Base-by-base conservation (phyloP, 441 rosid genomes). In the Gossypium armourianum region DNA sequence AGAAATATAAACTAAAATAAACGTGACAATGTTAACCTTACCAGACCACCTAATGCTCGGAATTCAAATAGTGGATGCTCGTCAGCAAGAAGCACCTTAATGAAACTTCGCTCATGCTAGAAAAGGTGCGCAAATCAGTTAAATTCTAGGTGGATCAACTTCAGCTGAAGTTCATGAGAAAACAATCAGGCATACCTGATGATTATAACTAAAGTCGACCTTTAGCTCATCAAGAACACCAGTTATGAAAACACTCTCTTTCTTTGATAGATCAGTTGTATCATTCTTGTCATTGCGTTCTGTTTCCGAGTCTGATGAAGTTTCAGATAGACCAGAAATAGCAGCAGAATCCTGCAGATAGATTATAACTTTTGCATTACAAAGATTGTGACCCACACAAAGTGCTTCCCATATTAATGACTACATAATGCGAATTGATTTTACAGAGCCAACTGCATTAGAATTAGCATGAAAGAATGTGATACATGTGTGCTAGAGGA, bases 41-140 rank as follows among this genome's bases (percentile, higher is more conserved):
- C 99, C 99, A 84, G 94, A 61, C 99, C 99, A 75, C 97, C 97
- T 72, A 80, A 76, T 65, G 99, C 99, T 85, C 97, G 86, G 77
- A 95, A 89, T 78, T 92, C 96, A 77, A 86, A 87, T 32, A 89
- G 81, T 79, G 75, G 80, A 68, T 81, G 81, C 84, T 94, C 99
- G 66, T 86, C 85, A 43, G 90, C 90, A 78, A 89, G 90, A 77
- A 92, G 90, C 79, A 90, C 89, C 72, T 83, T 84, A 77, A 79
- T 73, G 83, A 90, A 87, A 79, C 83, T 82, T 79, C 77, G 79
- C 45, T 82, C 90, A 75, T 40, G 76, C 99, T 92, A 77, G 72
- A 77, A 70, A 81, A 74, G 58, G 59, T 76, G 72, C 1, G 28
- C 76, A 70, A 52, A 62, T 40, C 19, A 75, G 74, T 83, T 80